Evolutionary conservation across 2,329 filamentous ascomycete genomes (phyloP).

Genomic region (Chrysoporthe austroafricana): DNA sequence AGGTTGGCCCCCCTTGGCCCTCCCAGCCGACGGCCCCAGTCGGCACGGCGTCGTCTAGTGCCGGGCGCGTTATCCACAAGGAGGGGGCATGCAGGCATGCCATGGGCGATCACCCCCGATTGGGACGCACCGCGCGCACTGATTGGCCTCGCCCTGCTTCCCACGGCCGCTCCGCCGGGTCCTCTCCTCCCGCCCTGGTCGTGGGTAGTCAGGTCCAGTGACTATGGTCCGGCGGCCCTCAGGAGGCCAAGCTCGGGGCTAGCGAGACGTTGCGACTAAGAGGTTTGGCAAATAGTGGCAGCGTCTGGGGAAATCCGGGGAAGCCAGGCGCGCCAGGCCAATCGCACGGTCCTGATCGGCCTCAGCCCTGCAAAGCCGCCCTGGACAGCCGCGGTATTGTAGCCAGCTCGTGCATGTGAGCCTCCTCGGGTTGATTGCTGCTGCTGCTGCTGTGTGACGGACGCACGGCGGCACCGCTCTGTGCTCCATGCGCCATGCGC

Average conservation of each 20-base stretch:
- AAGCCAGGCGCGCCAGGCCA: neutral
- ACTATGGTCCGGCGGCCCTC: neutral
- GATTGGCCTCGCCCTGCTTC: neutral
- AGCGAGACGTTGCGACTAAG: neutral
- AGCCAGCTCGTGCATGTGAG: neutral
- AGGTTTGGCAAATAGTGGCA: neutral
- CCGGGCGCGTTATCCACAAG: slow-evolving; percentile 10
- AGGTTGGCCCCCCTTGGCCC: neutral
- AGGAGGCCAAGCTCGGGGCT: neutral
- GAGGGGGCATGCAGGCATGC: neutral
- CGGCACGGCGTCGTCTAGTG: slow-evolving; percentile 11
- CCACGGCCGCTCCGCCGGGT: neutral
- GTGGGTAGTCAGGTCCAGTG: slow-evolving; percentile 3
- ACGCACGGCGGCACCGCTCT: too few relatives aligned
- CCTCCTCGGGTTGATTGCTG: neutral
- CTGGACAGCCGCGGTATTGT: slow-evolving; percentile 5
- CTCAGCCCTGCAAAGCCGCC: neutral
- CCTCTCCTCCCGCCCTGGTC: neutral
- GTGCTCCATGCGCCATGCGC: too few relatives aligned
- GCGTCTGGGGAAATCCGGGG: neutral
- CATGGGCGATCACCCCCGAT: neutral
- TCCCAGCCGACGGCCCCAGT: neutral
- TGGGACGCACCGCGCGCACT: neutral
- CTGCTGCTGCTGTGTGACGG: neutral
- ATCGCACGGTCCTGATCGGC: neutral